Conservation (phyloP, 257 asterid species). For the Fraxinus cuspidata region DNA sequence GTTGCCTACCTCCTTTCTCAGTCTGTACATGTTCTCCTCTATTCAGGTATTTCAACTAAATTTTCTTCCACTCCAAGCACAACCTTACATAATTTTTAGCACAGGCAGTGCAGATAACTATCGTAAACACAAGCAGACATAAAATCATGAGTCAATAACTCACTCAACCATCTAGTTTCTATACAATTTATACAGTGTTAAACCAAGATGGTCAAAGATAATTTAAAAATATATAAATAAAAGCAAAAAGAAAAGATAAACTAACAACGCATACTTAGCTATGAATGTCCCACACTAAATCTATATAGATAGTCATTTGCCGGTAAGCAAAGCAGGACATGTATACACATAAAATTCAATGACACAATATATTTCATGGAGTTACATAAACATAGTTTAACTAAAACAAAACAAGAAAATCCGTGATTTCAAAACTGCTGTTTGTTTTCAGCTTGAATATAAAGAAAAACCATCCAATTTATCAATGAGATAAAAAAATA, state of each 20-base stretch:
- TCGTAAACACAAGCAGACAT: neutral
- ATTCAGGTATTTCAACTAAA: neutral
- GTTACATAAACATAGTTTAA: neutral
- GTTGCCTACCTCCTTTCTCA: neutral
- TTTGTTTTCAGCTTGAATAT: neutral
- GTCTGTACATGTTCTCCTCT: neutral
- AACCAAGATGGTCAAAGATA: neutral
- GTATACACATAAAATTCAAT: neutral
- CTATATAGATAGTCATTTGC: neutral
- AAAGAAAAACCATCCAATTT: neutral
- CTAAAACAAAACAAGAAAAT: neutral
- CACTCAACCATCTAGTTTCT: neutral
- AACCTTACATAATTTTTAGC: neutral
- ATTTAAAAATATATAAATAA: too few species aligned
- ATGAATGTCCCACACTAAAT: neutral
- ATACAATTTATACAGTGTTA: neutral
- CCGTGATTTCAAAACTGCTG: neutral
- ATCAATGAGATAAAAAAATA: neutral
- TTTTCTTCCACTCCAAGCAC: neutral
- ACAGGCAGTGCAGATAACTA: neutral
- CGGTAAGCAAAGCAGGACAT: neutral
- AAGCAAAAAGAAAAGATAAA: neutral
- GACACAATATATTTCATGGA: neutral
- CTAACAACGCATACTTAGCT: neutral
- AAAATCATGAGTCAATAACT: neutral